phyloP scores from a whole-genome alignment of 495 filamentous ascomycete species.

The Hamigera avellanea region DNA sequence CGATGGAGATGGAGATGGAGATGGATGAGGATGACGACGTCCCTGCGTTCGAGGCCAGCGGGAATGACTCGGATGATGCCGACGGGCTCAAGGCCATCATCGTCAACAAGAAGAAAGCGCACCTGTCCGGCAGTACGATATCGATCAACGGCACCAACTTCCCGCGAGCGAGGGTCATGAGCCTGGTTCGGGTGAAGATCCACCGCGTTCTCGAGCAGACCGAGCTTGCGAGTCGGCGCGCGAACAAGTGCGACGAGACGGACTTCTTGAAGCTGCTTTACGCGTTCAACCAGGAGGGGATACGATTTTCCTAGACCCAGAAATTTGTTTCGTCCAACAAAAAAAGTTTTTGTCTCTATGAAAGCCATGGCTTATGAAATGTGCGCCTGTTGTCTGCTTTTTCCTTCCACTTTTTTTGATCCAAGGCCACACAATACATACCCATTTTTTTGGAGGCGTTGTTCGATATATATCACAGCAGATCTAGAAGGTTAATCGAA shows the following conservation, averaged over 20 bases:
- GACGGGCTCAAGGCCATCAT: no score
- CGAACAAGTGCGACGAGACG: constrained; percentile 5
- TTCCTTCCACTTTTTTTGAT: no score
- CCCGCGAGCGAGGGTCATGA: neutral
- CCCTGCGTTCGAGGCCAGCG: neutral
- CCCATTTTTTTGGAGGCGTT: no score
- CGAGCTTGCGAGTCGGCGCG: constrained; percentile 2
- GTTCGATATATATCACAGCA: no score
- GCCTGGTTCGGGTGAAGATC: constrained; percentile 4
- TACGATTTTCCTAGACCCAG: constrained; percentile 9
- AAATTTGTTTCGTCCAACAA: no score
- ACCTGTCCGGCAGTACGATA: no score
- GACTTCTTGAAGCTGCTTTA: constrained; percentile 4
- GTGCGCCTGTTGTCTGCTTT: no score
- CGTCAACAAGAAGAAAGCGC: no score
- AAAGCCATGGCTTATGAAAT: no score
- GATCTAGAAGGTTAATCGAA: no score
- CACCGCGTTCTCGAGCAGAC: constrained; percentile 3
- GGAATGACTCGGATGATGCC: constrained; percentile 1
- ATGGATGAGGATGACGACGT: neutral
- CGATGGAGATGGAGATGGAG: constrained; percentile 2
- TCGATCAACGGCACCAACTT: constrained; percentile 1
- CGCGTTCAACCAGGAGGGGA: constrained; percentile 6
- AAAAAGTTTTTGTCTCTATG: no score
- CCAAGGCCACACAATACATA: no score